A percentile compares a stretch with the other conserved stretches of the same genome.
These are phyloP conservation scores for Trametes coccinea DNA, from an alignment of 768 basidiomycete genomes.

Conservation along the genomic window DNA sequence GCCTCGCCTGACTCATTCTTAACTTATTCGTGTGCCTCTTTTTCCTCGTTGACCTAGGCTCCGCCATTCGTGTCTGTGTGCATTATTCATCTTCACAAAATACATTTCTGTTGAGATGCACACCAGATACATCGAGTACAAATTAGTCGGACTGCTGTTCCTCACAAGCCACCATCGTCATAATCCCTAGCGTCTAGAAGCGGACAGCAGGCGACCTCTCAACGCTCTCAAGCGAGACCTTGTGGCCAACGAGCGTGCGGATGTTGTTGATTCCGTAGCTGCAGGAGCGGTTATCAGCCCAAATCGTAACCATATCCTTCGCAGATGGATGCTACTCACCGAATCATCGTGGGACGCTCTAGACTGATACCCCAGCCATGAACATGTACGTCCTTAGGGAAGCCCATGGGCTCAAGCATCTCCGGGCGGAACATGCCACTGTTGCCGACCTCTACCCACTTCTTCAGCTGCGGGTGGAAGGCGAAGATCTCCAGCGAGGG, in stretches of 20 bases:
- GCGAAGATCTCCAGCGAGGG: slow-evolving; percentile 98
- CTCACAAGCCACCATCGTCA: not conserved
- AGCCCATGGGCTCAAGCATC: slow-evolving; percentile 99
- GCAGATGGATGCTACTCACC: slow-evolving; percentile 48
- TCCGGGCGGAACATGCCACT: slow-evolving; percentile 99
- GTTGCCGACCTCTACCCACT: slow-evolving; percentile 98
- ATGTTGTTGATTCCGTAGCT: slow-evolving; percentile 99
- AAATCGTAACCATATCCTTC: not conserved
- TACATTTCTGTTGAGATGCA: slow-evolving; percentile 11
- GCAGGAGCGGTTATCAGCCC: not conserved
- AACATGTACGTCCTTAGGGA: slow-evolving; percentile 94
- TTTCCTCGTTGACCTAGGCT: not conserved
- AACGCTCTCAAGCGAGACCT: slow-evolving; percentile 86
- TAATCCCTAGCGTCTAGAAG: slow-evolving; percentile 51
- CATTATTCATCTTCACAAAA: slow-evolving; percentile 1
- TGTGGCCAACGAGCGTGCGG: slow-evolving; percentile 94
- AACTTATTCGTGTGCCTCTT: not conserved
- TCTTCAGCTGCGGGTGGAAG: slow-evolving; percentile 90
- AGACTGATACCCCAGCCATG: slow-evolving; percentile 96
- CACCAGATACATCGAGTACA: slow-evolving; percentile 5
- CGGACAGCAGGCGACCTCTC: slow-evolving; percentile 89
- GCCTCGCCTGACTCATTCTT: not conserved
- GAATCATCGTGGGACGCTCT: slow-evolving; percentile 98
- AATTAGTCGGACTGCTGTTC: slow-evolving; percentile 3
- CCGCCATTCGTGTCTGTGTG: not conserved